Evolutionary conservation across 225 moss, liverwort and hornwort genomes (phyloP), one percentile per base, ranked within the genome.

Genomic region (Marchantia polymorpha): DNA sequence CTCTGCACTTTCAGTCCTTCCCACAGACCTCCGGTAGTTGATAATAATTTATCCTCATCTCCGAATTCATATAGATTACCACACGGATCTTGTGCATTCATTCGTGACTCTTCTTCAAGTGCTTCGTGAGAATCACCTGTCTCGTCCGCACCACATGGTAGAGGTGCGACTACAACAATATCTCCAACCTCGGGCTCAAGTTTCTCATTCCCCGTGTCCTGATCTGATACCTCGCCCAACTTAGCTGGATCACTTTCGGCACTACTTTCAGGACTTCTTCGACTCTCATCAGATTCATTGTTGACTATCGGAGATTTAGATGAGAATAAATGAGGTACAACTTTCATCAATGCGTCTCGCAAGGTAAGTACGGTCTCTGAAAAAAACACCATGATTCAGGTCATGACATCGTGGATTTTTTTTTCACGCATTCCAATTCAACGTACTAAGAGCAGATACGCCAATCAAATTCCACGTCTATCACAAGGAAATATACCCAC

Each of bases 281-380:
- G 20, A 20, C 72, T 13, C 17, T 19, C 25, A 15, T 46, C 75
- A 48, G 63, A 68, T 30, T 74, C 82, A 48, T 20, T 72, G 72
- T 16, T 61, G n/a, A 22, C 65, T 16, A 74, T n/a, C 14, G 79
- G 63, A 13, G 79, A 65, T 46, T 70, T 52, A 27, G 85, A 74
- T 47, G 90, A 86, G 85, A 95, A 95, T 30, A 95, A 86, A 61
- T 99, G 90, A 72, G 99, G 99, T 76, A 93, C 92, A 85, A 89
- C 89, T 84, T 91, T 99, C 82, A 92, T 85, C 72, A 99, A 86
- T 7, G 89, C 99, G 80, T 95, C 95, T 81, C 92, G 86, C 67
- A 99, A 80, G n/a, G 93, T 95, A 39, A 92, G 88, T 39, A 90
- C 87, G 55, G 31, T 92, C 94, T 96, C 89, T 79, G 80, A 81